Base-by-base conservation (phyloP, 2,329 filamentous ascomycete species). In the Paecilomyces niveus region DNA sequence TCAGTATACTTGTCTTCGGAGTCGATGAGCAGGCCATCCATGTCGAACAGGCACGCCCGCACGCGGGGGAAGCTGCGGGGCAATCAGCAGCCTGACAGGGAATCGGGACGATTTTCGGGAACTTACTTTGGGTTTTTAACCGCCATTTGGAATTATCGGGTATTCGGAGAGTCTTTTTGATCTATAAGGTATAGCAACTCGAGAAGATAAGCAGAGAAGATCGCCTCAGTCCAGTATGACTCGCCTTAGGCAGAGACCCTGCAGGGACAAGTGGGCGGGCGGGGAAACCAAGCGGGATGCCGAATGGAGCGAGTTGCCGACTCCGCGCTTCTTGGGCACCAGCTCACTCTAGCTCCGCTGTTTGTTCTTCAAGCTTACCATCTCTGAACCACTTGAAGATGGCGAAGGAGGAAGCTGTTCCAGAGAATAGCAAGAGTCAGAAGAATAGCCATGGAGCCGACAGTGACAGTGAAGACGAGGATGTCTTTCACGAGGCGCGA, bases 1-100 rank as follows among this genome's bases (percentile, higher is more conserved):
- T 84, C 72, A 0, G 91, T 94, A 80, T 97, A 97, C 59, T 85
- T 79, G 70, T 97, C 94, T 79, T 97, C 94, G 33, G 90, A 92
- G 76, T 97, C 87, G 71, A 99, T 89, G 21, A 99, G 85, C 35
- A 99, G 87, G 61, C 94, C 94, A 75, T 99, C 94, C 92, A 97
- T 97, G 80, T 99, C 94, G 74, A 99, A 97, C 64, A 99, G 87
- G 75, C 92, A 97, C 65, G 93, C 94, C 66, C 92, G 85, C 59
- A 97, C 82, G 53, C 88, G 86, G 21, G 90, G 89, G 74, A 92
- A 87, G 71, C 88, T 90, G 68, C 29, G 54, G 33, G 22, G 26
- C 18, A 50, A 49, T 35, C 35, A 55, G 53, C 29, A 53, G 21
- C 7, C 11, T 32, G 55, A 18, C 21, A 32, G 26, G 32, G 50